Base-by-base conservation (phyloP, 1,284 basidiomycete genomes). In the Leccinum discolor region DNA sequence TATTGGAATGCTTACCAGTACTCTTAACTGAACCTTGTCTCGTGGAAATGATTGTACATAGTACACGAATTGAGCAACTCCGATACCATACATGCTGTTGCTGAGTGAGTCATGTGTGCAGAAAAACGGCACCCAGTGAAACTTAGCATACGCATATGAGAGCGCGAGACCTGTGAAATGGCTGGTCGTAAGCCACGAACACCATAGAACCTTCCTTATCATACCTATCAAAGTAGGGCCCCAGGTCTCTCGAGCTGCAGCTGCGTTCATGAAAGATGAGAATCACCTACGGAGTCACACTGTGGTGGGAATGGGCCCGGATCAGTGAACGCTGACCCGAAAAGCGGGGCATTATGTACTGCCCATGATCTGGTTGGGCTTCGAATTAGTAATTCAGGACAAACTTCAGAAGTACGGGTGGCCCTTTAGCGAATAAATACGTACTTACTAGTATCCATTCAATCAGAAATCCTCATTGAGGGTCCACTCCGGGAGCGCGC, bases 31-130 rank as follows among this genome's bases (percentile, higher is more conserved):
- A 16, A 42, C 1, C 44, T 26, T n/a, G 32, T 75, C 72, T 8
- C 4, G 12, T 10, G 71, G 73, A 66, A 73, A 73, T 6, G 64
- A 59, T 40, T 10, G 14, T 8, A 64, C 5, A 56, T 75, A 75
- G 56, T 66, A 69, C 50, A 62, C 18, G 60, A 67, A 66, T 64
- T 73, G 72, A 44, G 63, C 57, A 8, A 65, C 4, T 35, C 63
- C 54, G n/a, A 65, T 62, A 1, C 69, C 69, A 18, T 64, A 70
- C 35, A 70, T n/a, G 35, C 69, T 70, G 29, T n/a, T 16, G 40
- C 12, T 1, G 12, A 21, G 57, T 62, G 8, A 60, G 52, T 29
- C 40, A 21, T 3, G 3, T 2, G 18, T 4, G n/a, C 18, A 35
- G 21, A 63, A 18, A 14, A 8, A 11, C 8, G 10, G 18, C 10